Base-by-base conservation (phyloP, 139 green algal species). In the Chlamydomonas urium region DNA sequence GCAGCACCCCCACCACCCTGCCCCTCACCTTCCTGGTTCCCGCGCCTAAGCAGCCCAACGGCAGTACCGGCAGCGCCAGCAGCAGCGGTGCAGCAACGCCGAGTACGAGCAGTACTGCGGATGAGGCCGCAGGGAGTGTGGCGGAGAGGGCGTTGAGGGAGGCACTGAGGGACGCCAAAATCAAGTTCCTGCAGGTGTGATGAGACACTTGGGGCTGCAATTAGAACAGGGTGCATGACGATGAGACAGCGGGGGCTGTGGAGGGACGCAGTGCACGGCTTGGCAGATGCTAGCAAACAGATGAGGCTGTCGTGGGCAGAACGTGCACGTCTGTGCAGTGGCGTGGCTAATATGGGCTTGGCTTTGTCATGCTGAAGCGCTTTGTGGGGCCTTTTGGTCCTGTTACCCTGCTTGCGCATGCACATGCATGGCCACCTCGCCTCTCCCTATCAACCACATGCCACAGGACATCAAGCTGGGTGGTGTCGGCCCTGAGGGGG, bases 151-250 rank as follows among this genome's bases (percentile, higher is more conserved):
- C 75, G 72, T 67, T 94, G 47, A 26, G 56, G 3, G 76, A 92
- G 47, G 86, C 85, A 6, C 31, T 93, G 28, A 61, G 84, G 38
- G 89, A 93, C 38, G 90, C 87, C 3, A 80, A 91, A 69, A 76
- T 94, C 47, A 87, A 85, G 65, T 63, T 93, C 0, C 69, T 92
- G 32, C 85, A 90, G 85, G 85, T 85, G 28, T 24, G 42, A 38
- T 21, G 31, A 63, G 42, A n/a, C n/a, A n/a, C n/a, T n/a, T n/a
- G n/a, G n/a, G n/a, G n/a, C n/a, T n/a, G n/a, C n/a, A n/a, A n/a
- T n/a, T n/a, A n/a, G n/a, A n/a, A n/a, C n/a, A n/a, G n/a, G n/a
- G n/a, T n/a, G n/a, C n/a, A n/a, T n/a, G n/a, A n/a, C n/a, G n/a
- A n/a, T n/a, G n/a, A n/a, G n/a, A n/a, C n/a, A n/a, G n/a, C n/a